Percentiles rank a stretch among this genome's conserved stretches.
Evolutionary conservation across 2,329 filamentous ascomycete genomes (phyloP).

Genomic region (Cercospora sojina): DNA sequence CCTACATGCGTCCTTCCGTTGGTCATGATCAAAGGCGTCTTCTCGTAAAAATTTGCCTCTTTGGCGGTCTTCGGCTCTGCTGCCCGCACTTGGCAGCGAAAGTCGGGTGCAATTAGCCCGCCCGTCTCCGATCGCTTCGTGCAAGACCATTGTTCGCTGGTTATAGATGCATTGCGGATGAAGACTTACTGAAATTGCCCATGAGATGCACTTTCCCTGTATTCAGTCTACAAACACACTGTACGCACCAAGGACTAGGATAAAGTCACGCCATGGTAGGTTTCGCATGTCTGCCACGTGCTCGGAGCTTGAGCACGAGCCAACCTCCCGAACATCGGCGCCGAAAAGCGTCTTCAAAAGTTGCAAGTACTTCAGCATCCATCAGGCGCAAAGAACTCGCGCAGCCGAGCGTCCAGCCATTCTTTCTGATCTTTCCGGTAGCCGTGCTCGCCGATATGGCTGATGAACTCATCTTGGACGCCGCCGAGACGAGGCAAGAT

Average conservation of each 20-base stretch:
- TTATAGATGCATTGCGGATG: neutral
- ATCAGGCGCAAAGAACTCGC: constrained; percentile 18
- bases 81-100: neutral
- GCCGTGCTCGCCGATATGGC: constrained; percentile 16
- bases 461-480: constrained; percentile 11
- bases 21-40: neutral
- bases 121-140: neutral
- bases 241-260: neutral
- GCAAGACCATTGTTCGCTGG: neutral
- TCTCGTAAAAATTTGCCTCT: constrained; percentile 11
- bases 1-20: neutral
- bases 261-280: neutral
- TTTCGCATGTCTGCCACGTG: neutral
- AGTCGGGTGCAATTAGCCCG: neutral
- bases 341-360: neutral
- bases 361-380: neutral
- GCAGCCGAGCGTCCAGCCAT: constrained; percentile 19
- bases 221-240: neutral
- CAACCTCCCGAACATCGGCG: neutral
- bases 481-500: constrained; percentile 16
- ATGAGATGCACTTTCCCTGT: neutral
- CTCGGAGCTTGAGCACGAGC: neutral
- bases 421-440: constrained; percentile 14
- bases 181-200: neutral
- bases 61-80: neutral